These are phyloP conservation scores for Teratosphaeriaceae sp. DNA, from an alignment of 2,329 filamentous ascomycete species.

Conservation along the genomic window DNA sequence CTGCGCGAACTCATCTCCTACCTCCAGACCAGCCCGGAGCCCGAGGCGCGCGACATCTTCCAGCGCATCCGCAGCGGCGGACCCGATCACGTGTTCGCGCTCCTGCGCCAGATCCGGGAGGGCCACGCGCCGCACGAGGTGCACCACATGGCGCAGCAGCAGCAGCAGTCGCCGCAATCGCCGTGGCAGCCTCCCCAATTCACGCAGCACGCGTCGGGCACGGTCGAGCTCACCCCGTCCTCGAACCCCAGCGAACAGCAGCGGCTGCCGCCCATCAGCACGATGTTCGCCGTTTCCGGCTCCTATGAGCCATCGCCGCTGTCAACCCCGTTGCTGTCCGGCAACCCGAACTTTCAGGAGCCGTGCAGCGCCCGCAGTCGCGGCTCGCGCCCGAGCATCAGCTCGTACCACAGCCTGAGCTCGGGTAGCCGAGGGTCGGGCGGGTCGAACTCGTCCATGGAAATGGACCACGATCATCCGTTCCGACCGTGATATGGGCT, in stretches of 20 bases:
- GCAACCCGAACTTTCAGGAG: neutral
- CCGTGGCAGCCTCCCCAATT: no score
- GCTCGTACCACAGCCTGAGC: no score
- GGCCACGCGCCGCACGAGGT: neutral
- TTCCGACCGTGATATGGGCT: no score
- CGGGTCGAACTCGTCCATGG: neutral
- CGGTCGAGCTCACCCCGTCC: neutral
- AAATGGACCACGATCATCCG: neutral
- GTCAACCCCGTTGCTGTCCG: neutral
- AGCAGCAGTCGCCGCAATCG: neutral
- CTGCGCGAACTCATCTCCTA: conserved; percentile 22
- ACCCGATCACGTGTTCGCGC: conserved; percentile 17
- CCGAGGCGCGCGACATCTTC: conserved; percentile 24
- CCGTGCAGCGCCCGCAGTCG: neutral
- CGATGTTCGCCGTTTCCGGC: conserved; percentile 6
- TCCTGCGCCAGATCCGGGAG: conserved; percentile 13
- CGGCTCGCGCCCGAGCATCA: no score
- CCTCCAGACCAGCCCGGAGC: conserved; percentile 21
- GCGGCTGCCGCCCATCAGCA: conserved; percentile 7
- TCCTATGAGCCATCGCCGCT: neutral
- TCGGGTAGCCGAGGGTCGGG: neutral
- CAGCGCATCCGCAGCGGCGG: conserved; percentile 20
- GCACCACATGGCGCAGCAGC: neutral
- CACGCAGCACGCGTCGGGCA: neutral
- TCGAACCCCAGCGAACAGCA: conserved; percentile 1